Evolutionary conservation across 2,329 filamentous ascomycete species (phyloP).

Genomic region (Dissoconium aciculare): DNA sequence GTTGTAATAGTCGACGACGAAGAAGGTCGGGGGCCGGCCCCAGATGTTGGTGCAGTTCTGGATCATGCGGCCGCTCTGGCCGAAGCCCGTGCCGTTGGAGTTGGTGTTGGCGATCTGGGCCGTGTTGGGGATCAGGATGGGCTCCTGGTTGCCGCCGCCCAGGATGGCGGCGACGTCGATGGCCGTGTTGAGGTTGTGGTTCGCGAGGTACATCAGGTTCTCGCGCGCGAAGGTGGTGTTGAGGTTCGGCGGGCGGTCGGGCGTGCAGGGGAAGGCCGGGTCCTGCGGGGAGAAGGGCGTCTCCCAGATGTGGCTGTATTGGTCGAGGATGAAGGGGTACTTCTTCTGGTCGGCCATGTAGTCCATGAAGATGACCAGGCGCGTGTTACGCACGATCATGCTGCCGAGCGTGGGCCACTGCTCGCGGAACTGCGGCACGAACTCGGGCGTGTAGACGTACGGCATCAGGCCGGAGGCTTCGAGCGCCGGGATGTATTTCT

Average conservation of each 20-base stretch:
- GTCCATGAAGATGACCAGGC: slow-evolving; percentile 70
- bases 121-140: slow-evolving; percentile 57
- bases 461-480: slow-evolving; percentile 54
- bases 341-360: slow-evolving; percentile 65
- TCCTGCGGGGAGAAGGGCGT: slow-evolving; percentile 66
- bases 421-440: slow-evolving; percentile 52
- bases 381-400: slow-evolving; percentile 52
- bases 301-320: slow-evolving; percentile 84
- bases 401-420: slow-evolving; percentile 74
- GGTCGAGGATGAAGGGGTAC: slow-evolving; percentile 71
- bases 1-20: slow-evolving; percentile 81
- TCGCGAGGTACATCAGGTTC: slow-evolving; percentile 62
- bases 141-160: slow-evolving; percentile 26
- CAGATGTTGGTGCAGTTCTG: slow-evolving; percentile 48
- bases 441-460: slow-evolving; percentile 59
- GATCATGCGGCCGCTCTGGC: slow-evolving; percentile 50
- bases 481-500: slow-evolving; percentile 53
- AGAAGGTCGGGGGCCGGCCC: slow-evolving; percentile 57
- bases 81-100: slow-evolving; percentile 41
- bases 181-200: slow-evolving; percentile 80
- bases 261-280: slow-evolving; percentile 58
- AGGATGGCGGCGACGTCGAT: slow-evolving; percentile 43
- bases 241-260: slow-evolving; percentile 61
- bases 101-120: slow-evolving; percentile 59
- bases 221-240: slow-evolving; percentile 34